Percentiles rank a stretch among this genome's conserved stretches.
Evolutionary conservation across 2,329 filamentous ascomycete species (phyloP).

Genomic region (Byssoonygena ceratinophila): DNA sequence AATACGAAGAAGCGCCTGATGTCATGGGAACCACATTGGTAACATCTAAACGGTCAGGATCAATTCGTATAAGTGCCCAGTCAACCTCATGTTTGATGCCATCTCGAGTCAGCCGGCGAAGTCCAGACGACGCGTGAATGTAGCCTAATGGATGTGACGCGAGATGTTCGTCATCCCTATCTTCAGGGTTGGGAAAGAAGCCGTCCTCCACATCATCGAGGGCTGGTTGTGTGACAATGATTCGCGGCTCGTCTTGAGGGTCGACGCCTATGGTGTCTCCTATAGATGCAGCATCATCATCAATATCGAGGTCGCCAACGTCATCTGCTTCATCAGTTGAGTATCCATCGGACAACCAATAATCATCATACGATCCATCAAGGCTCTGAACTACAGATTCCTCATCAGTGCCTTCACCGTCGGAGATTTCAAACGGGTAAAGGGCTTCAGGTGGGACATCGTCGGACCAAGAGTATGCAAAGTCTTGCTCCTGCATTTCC

Average conservation of each 20-base stretch:
- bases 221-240: conserved; percentile 81
- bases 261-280: conserved; percentile 73
- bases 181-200: conserved; percentile 69
- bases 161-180: conserved; percentile 70
- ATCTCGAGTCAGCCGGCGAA: conserved; percentile 61
- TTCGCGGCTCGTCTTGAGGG: conserved; percentile 62
- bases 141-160: conserved; percentile 70
- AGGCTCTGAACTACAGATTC: conserved; percentile 29
- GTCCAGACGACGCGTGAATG: conserved; percentile 80
- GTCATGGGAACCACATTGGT: conserved; percentile 53
- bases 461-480: conserved; percentile 31
- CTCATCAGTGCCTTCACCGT: conserved; percentile 41
- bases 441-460: conserved; percentile 31
- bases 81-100: conserved; percentile 82
- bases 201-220: conserved; percentile 74
- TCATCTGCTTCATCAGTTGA: conserved; percentile 48
- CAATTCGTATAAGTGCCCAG: conserved; percentile 82
- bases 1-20: conserved; percentile 2
- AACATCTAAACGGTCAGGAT: conserved; percentile 57
- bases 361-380: conserved; percentile 34
- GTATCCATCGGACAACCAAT: conserved; percentile 37
- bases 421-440: conserved; percentile 44
- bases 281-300: conserved; percentile 44
- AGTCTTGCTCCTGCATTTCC: conserved; percentile 21
- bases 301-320: conserved; percentile 35